Base-by-base conservation (phyloP, 805 yeast species). In the Wickerhamomyces subpelliculosus region DNA sequence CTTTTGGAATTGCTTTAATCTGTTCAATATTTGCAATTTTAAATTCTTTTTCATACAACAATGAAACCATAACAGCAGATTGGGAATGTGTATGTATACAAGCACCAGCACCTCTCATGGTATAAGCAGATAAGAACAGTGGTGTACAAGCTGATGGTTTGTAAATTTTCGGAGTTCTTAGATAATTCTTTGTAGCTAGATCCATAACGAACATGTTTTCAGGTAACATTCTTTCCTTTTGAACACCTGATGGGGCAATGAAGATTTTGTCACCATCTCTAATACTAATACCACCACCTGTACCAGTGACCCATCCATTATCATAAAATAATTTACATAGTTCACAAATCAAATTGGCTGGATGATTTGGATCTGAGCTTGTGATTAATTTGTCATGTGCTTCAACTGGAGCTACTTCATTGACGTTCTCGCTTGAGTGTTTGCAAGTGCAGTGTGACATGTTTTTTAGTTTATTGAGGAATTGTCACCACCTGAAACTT, bases 131-230 rank as follows among this genome's bases (percentile, higher is more conserved):
- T 64, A 83, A 55, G 62, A 90, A 89, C 37, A 89, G 62, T 10
- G 97, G 96, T 0, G 96, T 86, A 55, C 97, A 89, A 0, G 96
- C 95, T 22, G 93, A 82, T n/a, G 95, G 95, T 57, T 86, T 88
- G 60, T 72, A 79, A 11, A 62, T 59, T 32, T 67, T 57, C 2
- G 96, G 96, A n/a, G 65, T 65, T 27, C 83, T 61, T 13, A 82
- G 40, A 41, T 80, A 75, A 33, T 70, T 67, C 35, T 68, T 62
- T 8, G 73, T 67, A 4, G 69, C 64, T n/a, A 67, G 57, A 42
- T 79, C 78, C 64, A 79, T 76, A 12, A 86, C 86, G 58, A 86
- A 86, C 76, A 89, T 72, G 55, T 90, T 86, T 45, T 73, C 70
- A 4, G 95, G 95, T 29, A 70, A 62, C 76, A 89, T 80, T 43